Percentiles rank a stretch among this genome's conserved stretches.
phyloP scores from a whole-genome alignment of 208 protist species.

The Crithidia brevicula region DNA sequence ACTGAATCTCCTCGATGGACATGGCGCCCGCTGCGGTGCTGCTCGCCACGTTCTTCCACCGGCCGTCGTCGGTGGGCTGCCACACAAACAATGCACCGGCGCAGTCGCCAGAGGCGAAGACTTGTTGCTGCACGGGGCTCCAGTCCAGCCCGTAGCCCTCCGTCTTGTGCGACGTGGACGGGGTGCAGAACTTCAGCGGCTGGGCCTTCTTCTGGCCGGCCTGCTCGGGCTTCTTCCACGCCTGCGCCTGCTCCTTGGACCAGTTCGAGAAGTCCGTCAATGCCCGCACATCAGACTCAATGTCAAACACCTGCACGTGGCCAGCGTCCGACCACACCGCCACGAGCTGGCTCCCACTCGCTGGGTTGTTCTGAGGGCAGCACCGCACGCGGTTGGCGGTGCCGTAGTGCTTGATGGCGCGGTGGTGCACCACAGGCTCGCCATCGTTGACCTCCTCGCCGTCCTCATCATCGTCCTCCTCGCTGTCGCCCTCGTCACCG shows the following conservation, averaged over 20 bases:
- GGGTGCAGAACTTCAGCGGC: constrained; percentile 77
- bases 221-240: constrained; percentile 44
- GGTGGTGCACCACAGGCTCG: constrained; percentile 87
- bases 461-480: constrained; percentile 74
- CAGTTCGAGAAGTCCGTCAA: constrained; percentile 88
- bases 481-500: constrained; percentile 70
- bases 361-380: constrained; percentile 76
- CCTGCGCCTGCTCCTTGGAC: constrained; percentile 73
- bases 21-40: constrained; percentile 44
- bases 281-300: constrained; percentile 71
- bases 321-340: constrained; percentile 96
- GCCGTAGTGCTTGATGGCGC: constrained; percentile 83
- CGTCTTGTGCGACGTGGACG: constrained; percentile 82
- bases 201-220: constrained; percentile 24
- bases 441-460: constrained; percentile 86
- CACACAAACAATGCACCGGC: constrained; percentile 91
- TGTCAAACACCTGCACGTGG: constrained; percentile 94
- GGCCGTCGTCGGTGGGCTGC: constrained; percentile 76
- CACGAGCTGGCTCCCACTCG: constrained; percentile 70
- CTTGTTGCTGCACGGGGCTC: constrained; percentile 76
- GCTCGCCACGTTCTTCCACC: constrained; percentile 74
- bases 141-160: constrained; percentile 98
- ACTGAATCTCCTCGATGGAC: constrained; percentile 98
- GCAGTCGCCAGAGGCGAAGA: constrained; percentile 94
- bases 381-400: constrained; percentile 93